Percentiles rank a stretch among this genome's conserved stretches.
These are phyloP conservation scores for Laetiporus sulphureus DNA, from an alignment of 1,284 basidiomycete species.

Conservation along the genomic window DNA sequence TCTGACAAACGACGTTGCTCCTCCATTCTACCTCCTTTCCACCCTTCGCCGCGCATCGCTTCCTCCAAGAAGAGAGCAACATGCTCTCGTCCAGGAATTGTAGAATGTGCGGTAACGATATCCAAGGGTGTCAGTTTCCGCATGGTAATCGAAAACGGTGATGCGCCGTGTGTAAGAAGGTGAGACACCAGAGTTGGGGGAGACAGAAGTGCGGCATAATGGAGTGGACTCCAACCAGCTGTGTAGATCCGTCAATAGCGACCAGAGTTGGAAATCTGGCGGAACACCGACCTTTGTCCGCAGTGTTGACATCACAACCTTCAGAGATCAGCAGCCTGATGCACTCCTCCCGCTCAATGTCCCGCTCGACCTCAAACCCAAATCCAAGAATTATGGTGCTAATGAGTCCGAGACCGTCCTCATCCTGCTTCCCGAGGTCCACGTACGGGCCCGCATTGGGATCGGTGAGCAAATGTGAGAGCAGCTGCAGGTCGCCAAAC, in stretches of 20 bases:
- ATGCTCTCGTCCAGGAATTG: constrained; percentile 74
- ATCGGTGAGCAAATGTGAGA: constrained; percentile 69
- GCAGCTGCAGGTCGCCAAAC: constrained; percentile 65
- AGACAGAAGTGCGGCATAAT: constrained; percentile 85
- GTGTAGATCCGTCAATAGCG: too few relatives aligned
- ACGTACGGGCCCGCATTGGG: constrained; percentile 61
- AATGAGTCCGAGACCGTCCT: constrained; percentile 77
- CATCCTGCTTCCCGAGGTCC: constrained; percentile 67
- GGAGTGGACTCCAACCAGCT: constrained; percentile 96
- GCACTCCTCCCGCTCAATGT: constrained; percentile 83
- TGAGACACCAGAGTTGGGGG: constrained; percentile 90
- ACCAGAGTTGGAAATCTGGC: not conserved
- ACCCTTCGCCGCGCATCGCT: constrained; percentile 73
- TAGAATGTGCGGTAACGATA: constrained; percentile 75
- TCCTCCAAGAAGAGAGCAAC: constrained; percentile 75
- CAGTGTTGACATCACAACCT: constrained; percentile 60
- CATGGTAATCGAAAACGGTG: constrained; percentile 67
- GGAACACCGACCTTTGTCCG: constrained; percentile 54
- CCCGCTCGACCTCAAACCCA: constrained; percentile 73
- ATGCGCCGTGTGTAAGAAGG: constrained; percentile 88
- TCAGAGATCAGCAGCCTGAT: constrained; percentile 76
- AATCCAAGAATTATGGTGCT: constrained; percentile 81
- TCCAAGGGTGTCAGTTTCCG: constrained; percentile 80
- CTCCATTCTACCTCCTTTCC: constrained; percentile 65
- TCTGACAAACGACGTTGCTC: constrained; percentile 51